Evolutionary conservation across 2,329 filamentous ascomycete species (phyloP).

Genomic region (Mariannaea sp.): DNA sequence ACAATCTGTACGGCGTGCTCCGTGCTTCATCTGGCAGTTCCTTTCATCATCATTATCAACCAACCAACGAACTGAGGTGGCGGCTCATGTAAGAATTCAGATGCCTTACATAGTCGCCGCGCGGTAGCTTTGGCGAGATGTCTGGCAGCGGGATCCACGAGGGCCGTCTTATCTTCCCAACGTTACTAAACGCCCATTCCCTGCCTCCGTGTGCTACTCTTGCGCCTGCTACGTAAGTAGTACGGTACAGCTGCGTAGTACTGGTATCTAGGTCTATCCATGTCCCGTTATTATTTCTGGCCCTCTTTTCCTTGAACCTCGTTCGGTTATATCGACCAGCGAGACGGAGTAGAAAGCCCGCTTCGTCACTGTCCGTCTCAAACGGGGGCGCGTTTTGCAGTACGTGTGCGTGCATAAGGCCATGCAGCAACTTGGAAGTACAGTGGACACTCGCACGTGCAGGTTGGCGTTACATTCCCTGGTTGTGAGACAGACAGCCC

Average conservation of each 20-base stretch:
- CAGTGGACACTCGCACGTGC: constrained; percentile 35
- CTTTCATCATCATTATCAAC: too few species aligned
- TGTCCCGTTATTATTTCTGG: neutral
- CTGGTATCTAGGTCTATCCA: constrained; percentile 21
- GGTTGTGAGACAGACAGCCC: constrained; percentile 33
- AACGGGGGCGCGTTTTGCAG: constrained; percentile 23
- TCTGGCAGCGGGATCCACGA: constrained; percentile 23
- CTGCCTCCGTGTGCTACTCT: too few species aligned
- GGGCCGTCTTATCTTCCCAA: constrained; percentile 25
- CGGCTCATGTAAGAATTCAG: neutral
- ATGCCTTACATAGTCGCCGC: constrained; percentile 23
- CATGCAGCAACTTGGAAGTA: constrained; percentile 17
- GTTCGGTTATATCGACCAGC: constrained; percentile 7
- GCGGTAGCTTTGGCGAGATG: constrained; percentile 22
- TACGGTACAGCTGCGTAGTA: neutral
- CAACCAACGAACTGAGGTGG: too few species aligned
- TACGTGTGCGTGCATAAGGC: constrained; percentile 12
- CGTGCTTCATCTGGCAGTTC: too few species aligned
- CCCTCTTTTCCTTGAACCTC: neutral
- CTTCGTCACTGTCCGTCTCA: constrained; percentile 18
- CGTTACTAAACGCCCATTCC: constrained; percentile 24
- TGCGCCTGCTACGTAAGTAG: constrained; percentile 14
- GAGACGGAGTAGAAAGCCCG: constrained; percentile 25
- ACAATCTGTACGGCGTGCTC: too few species aligned
- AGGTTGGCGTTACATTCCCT: constrained; percentile 33